Conservation (phyloP, 495 filamentous ascomycete species). For the Aspergillus indologenus region DNA sequence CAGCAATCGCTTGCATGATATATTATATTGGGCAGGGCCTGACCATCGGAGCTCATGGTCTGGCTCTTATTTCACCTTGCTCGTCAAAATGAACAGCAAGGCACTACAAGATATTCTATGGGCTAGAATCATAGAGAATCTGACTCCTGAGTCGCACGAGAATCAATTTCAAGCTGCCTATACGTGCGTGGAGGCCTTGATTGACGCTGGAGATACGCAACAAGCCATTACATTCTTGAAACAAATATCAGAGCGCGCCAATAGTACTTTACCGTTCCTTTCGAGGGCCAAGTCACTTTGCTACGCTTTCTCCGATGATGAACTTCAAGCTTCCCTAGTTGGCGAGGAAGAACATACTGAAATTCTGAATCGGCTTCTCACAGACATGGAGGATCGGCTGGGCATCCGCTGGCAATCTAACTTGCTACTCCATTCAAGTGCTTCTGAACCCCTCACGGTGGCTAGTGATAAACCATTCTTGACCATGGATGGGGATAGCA, state of each 20-base stretch:
- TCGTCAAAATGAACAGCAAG: slow-evolving; percentile 21
- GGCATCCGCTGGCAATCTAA: slow-evolving; percentile 28
- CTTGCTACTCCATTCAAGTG: slow-evolving; percentile 16
- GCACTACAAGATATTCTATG: slow-evolving; percentile 19
- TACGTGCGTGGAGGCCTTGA: slow-evolving; percentile 20
- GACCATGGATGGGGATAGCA: slow-evolving; percentile 27
- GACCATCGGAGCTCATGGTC: background rate
- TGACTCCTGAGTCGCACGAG: background rate
- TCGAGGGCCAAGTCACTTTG: slow-evolving; percentile 18
- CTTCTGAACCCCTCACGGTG: slow-evolving; percentile 15
- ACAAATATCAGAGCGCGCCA: slow-evolving; percentile 25
- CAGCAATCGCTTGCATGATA: slow-evolving; percentile 21
- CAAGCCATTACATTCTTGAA: slow-evolving; percentile 25
- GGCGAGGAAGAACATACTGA: slow-evolving; percentile 19
- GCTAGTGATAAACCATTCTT: slow-evolving; percentile 26
- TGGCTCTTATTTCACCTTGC: slow-evolving; percentile 24
- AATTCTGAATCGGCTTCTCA: slow-evolving; percentile 27
- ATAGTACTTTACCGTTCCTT: slow-evolving; percentile 26
- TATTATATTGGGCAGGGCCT: slow-evolving; percentile 19
- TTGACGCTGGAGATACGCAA: slow-evolving; percentile 15
- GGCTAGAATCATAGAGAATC: slow-evolving; percentile 17
- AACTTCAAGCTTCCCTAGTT: slow-evolving; percentile 23
- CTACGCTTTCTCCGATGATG: slow-evolving; percentile 18
- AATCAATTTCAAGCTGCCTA: slow-evolving; percentile 23
- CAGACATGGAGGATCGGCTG: slow-evolving; percentile 29